Evolutionary conservation across 1,139 yeast genomes (phyloP).

Genomic region (Sugiyamaella pinicola): DNA sequence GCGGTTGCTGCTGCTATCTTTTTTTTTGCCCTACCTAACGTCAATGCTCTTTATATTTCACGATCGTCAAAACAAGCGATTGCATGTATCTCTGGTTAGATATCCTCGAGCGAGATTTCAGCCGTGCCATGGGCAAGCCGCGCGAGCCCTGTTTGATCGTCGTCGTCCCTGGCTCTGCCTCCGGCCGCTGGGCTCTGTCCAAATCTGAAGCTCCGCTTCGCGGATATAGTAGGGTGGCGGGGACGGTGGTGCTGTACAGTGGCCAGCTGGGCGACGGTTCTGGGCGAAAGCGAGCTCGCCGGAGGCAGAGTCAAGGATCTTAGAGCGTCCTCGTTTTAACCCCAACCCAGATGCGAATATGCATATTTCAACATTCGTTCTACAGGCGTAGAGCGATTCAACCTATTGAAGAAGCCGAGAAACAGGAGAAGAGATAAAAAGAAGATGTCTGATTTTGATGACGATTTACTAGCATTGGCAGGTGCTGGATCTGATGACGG

Average conservation of each 20-base stretch:
- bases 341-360: neutral
- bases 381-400: no score
- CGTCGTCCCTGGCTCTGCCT: no score
- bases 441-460: slow-evolving; percentile 46
- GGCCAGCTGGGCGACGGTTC: neutral
- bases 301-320: no score
- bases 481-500: slow-evolving; percentile 56
- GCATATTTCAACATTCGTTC: slow-evolving; percentile 4
- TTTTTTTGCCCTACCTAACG: neutral
- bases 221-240: no score
- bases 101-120: neutral
- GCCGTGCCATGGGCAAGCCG: slow-evolving; percentile 4
- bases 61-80: slow-evolving; percentile 6
- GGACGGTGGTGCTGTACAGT: no score
- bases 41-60: neutral
- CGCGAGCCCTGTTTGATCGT: neutral
- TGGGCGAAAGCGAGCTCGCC: neutral
- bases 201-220: no score
- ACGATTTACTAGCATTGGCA: slow-evolving; percentile 88
- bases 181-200: no score
- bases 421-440: neutral
- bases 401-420: no score
- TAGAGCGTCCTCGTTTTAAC: no score
- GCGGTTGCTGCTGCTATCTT: neutral
- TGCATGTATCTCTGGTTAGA: neutral